Conservation (phyloP, 345 rosid genomes). For the Mallotus nudiflorus region DNA sequence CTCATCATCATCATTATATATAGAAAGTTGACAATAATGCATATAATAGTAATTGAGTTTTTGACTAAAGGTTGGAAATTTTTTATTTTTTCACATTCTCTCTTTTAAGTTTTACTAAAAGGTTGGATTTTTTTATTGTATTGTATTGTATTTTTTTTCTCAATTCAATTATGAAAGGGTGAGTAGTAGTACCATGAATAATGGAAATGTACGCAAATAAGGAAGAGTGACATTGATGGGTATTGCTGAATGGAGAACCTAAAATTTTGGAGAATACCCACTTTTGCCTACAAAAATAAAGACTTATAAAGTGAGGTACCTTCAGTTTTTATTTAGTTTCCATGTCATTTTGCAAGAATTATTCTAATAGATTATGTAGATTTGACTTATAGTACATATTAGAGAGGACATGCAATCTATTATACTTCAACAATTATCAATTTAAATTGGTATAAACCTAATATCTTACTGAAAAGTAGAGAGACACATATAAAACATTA, state of each 20-base stretch:
- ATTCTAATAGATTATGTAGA: constrained; percentile 26
- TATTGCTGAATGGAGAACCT: constrained; percentile 23
- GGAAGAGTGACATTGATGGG: constrained; percentile 35
- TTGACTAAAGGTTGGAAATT: constrained; percentile 15
- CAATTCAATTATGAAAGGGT: constrained; percentile 30
- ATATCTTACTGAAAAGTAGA: no score
- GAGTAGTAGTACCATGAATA: constrained; percentile 27
- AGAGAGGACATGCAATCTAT: constrained; percentile 23
- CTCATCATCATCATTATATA: no score
- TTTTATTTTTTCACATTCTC: neutral
- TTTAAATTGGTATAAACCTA: no score
- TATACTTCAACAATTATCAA: constrained; percentile 17
- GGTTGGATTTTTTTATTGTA: no score
- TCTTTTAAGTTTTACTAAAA: neutral
- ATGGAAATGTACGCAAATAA: constrained; percentile 32
- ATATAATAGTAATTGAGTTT: constrained; percentile 15
- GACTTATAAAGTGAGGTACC: constrained; percentile 23
- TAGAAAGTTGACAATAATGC: constrained; percentile 25
- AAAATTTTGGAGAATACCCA: constrained; percentile 26
- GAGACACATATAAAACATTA: no score
- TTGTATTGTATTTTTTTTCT: neutral
- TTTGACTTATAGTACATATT: constrained; percentile 41
- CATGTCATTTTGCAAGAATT: constrained; percentile 13
- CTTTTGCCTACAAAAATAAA: constrained; percentile 23
- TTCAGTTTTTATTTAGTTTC: constrained; percentile 13